Evolutionary conservation across 192 early-diverging fungal species (phyloP), one percentile per base, ranked within the genome.

Genomic region (Diversispora epigaea): DNA sequence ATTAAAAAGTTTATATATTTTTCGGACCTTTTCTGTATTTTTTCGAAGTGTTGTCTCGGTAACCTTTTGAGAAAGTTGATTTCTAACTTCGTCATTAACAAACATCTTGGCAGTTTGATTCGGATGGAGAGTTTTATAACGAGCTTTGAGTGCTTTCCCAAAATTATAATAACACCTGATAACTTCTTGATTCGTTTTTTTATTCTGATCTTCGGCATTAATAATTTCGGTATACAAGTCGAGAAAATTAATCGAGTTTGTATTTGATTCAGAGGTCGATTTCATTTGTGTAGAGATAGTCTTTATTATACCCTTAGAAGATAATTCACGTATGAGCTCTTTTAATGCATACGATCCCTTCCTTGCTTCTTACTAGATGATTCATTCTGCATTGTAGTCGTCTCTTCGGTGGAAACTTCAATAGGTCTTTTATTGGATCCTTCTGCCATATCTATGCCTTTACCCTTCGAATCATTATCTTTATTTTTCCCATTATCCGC

Each of bases 41-140:
- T 62, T 62, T 25, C 32, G 11, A 9, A 41, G 10, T 12, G 60
- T 14, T 12, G 6, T 12, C 6, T 62, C 25, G 5, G 60, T 32
- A 11, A 9, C 7, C 25, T 41, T 25, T 25, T 62, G 11, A 61
- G 44, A 4, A 67, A 67, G 14, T 22, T 46, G 43, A 46, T 49
- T 4, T 43, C 65, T 67, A 67, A 67, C n/a, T n/a, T 47, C 3
- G 5, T 67, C 7, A 44, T 67, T 67, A 22, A 46, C 65, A n/a
- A 67, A 67, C n/a, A 3, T 14, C 22, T 67, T 15, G 47, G 41
- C 12, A n/a, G 43, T 46, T 11, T 19, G 1, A 17, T 67, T 67
- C 6, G 4, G 11, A 50, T 67, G 8, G 15, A 46, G 17, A 49
- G 8, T 44, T 67, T 67, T n/a, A 46, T 46, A 67, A 22, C 44